Base-by-base conservation (phyloP, 1,284 basidiomycete species). In the Cryptococcus wingfieldii region DNA sequence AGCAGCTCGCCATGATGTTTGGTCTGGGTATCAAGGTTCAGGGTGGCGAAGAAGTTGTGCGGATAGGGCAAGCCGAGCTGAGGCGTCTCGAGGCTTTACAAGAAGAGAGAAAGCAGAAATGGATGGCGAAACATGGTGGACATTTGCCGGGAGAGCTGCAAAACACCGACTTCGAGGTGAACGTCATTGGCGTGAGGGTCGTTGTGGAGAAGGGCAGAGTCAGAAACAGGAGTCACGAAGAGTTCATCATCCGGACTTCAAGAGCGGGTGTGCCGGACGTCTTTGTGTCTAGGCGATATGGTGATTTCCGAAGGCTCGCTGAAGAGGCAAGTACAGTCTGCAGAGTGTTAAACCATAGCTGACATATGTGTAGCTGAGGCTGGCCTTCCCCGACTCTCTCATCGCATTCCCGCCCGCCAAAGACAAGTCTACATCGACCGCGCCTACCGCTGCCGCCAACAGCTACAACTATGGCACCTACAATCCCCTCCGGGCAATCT, bases 181-280 rank as follows among this genome's bases (percentile, higher is more conserved):
- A 97, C 71, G 83, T 97, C 47, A 83, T 96, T 38, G 86, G 88
- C 47, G 88, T 97, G 5, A 82, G 90, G 56, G 84, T 85, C 0
- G 84, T 93, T 4, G 77, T 84, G 4, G 87, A 90, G 72, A 91
- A 86, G 77, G 88, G 89, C 10, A 83, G 89, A 38, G 83, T 97
- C 58, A 81, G 93, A 56, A 90, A 84, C 69, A 84, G 86, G 64
- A 83, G 81, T 18, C 93, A 96, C 73, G 92, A 96, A 88, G 95
- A 98, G 80, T 98, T 98, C 73, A 85, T 98, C 66, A 86, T 98
- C 38, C 84, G 90, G 31, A 98, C 95, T 0, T 83, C 86, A 13
- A 81, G 90, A 37, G 82, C 84, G 4, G 82, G 84, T 12, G 82
- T 83, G 58, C 80, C 80, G 1, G 92, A 96, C 63, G 82, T 91